A percentile compares a stretch with the other conserved stretches of the same genome.
These are phyloP conservation scores for Vitis hybrid DNA, from an alignment of 177 flowering plant genomes.

Conservation along the genomic window DNA sequence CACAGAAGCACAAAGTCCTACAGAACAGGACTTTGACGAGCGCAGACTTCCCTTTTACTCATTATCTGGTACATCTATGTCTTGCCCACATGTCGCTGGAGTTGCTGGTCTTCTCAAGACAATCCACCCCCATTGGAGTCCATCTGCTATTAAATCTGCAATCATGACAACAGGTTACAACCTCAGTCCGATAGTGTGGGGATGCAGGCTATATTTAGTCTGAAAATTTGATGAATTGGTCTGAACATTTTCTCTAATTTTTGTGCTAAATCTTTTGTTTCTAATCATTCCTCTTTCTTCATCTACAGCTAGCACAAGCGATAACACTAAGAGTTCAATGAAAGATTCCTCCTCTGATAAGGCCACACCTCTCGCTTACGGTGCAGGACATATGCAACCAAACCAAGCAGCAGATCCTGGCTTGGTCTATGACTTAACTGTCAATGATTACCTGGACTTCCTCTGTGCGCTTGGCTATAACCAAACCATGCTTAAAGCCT, in stretches of 20 bases:
- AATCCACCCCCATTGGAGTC: conserved; percentile 70
- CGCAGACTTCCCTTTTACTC: conserved; percentile 38
- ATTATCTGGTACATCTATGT: conserved; percentile 80
- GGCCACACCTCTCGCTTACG: conserved; percentile 69
- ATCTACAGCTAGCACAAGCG: conserved; percentile 47
- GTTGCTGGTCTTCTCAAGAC: conserved; percentile 66
- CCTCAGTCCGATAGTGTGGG: too few species aligned
- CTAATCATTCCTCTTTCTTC: too few species aligned
- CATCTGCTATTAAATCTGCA: conserved; percentile 69
- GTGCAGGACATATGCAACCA: conserved; percentile 71
- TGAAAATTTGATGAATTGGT: too few species aligned
- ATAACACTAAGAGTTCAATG: conserved; percentile 40
- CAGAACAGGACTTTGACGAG: conserved; percentile 27
- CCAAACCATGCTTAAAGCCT: conserved; percentile 21
- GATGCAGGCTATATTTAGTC: too few species aligned
- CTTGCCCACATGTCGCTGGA: conserved; percentile 82
- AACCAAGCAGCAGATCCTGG: conserved; percentile 78
- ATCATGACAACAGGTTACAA: conserved; percentile 69
- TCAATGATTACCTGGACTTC: conserved; percentile 58
- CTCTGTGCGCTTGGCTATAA: conserved; percentile 62
- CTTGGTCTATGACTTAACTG: conserved; percentile 63
- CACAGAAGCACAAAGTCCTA: conserved; percentile 36
- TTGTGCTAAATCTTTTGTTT: too few species aligned
- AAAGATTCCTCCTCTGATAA: conserved; percentile 14
- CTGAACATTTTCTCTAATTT: too few species aligned